phyloP scores from a whole-genome alignment of 2,329 filamentous ascomycete species.

The Ceratocystis diversiconidia region DNA sequence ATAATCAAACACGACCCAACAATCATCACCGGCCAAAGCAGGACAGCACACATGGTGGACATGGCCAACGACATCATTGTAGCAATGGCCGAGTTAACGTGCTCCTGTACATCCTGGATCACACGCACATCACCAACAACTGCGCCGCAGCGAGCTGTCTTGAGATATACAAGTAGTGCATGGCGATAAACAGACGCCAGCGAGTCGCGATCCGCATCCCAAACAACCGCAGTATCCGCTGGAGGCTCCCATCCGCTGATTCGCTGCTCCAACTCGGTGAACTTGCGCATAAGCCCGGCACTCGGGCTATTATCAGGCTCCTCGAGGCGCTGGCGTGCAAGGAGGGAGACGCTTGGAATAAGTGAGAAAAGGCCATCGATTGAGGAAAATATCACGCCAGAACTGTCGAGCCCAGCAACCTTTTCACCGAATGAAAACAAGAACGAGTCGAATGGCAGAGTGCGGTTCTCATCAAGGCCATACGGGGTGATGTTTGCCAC shows the following conservation, averaged over 20 bases:
- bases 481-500: slow-evolving; percentile 18
- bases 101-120: slow-evolving; percentile 17
- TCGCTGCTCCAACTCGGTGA: slow-evolving; percentile 14
- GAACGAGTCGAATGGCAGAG: slow-evolving; percentile 15
- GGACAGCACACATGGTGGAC: slow-evolving; percentile 16
- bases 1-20: slow-evolving; percentile 17
- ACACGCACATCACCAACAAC: slow-evolving; percentile 14
- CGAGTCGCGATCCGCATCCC: slow-evolving; percentile 17
- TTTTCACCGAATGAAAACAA: slow-evolving; percentile 16
- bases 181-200: slow-evolving; percentile 17
- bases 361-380: slow-evolving; percentile 17
- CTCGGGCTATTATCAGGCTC: slow-evolving; percentile 13
- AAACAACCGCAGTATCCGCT: slow-evolving; percentile 8
- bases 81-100: slow-evolving; percentile 16
- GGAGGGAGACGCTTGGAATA: slow-evolving; percentile 11
- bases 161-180: slow-evolving; percentile 13
- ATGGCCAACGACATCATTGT: slow-evolving; percentile 17
- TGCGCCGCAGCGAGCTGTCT: slow-evolving; percentile 13
- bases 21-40: slow-evolving; percentile 18
- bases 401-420: slow-evolving; percentile 13
- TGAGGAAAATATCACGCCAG: slow-evolving; percentile 16
- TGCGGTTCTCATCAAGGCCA: slow-evolving; percentile 16
- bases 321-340: slow-evolving; percentile 15
- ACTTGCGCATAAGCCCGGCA: slow-evolving; percentile 4
- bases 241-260: slow-evolving; percentile 15